phyloP scores from a whole-genome alignment of 2,329 filamentous ascomycete species.

The Botryotinia calthae region DNA sequence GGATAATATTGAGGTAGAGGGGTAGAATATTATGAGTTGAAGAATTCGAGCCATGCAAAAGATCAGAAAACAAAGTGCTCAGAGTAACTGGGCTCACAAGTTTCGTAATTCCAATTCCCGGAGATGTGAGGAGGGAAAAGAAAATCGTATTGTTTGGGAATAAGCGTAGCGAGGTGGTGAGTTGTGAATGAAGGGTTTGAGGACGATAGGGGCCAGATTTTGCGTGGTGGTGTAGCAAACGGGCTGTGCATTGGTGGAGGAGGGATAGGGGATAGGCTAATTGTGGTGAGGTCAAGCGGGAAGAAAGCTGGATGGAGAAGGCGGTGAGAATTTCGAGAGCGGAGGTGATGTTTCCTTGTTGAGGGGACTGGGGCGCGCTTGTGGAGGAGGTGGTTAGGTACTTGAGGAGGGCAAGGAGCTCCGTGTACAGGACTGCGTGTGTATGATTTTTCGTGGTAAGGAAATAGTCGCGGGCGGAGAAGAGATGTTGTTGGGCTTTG shows the following conservation, averaged over 20 bases:
- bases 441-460: constrained; percentile 50
- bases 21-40: constrained; percentile 43
- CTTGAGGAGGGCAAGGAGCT: constrained; percentile 62
- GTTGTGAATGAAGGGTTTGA: constrained; percentile 57
- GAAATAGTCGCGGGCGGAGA: constrained; percentile 53
- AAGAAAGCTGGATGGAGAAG: constrained; percentile 46
- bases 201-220: constrained; percentile 65
- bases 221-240: constrained; percentile 63
- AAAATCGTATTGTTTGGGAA: constrained; percentile 80
- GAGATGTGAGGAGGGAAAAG: constrained; percentile 60
- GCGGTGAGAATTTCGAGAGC: constrained; percentile 45
- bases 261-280: constrained; percentile 52
- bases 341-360: constrained; percentile 56
- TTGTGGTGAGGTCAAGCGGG: constrained; percentile 37
- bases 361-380: constrained; percentile 45
- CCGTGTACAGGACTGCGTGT: constrained; percentile 54
- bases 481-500: constrained; percentile 53
- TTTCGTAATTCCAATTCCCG: background rate
- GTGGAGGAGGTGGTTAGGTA: constrained; percentile 52
- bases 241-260: constrained; percentile 66
- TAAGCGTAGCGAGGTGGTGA: constrained; percentile 56
- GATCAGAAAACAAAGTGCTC: constrained; percentile 1
- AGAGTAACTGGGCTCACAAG: constrained; percentile 1
- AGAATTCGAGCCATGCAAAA: background rate
- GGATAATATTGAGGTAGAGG: constrained; percentile 49